Base-by-base conservation (phyloP, 805 yeast genomes). In the Wickerhamiella sorbophila region DNA sequence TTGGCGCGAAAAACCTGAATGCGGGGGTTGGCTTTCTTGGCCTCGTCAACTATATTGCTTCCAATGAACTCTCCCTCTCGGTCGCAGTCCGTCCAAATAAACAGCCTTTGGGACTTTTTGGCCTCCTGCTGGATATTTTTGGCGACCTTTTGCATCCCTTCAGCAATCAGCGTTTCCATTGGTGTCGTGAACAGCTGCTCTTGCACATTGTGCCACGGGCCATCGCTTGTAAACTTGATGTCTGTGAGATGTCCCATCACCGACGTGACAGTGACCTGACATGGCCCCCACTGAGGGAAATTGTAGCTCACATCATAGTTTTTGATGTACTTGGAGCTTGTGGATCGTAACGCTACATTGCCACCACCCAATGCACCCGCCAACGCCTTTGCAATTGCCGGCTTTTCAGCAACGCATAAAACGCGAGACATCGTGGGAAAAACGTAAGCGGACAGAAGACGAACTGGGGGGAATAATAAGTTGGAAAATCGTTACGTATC, bases 81-180 rank as follows among this genome's bases (percentile, higher is more conserved):
- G 67, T 87, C 97, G 61, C 98, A 91, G 69, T 91, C 99, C 1
- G 98, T 91, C 97, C 98, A 91, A 5, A 91, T 84, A 82, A 85
- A 83, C 42, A 91, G 61, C 32, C 64, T 63, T 40, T 75, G 72
- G 4, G 83, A 72, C 16, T 53, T 54, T 33, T 77, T 58, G 4
- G 86, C 81, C 54, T 85, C 85, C 3, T 59, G 59, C 24, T 70
- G 58, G 38, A 91, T 84, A 55, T 88, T 91, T 9, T 65, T 60
- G 2, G 78, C 78, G 18, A 85, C 69, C 26, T 62, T 64, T 44
- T 50, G 51, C 44, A 67, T 68, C 37, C 67, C 69, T 33, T 63
- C 58, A 10, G 67, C 64, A 26, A 65, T 56, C 2, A 59, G 55
- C 10, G 48, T 51, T 35, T 65, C 65, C 4, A 80, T 57, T 1